Base-by-base conservation (phyloP, 495 filamentous ascomycete species). In the Penicillium mononematosum region DNA sequence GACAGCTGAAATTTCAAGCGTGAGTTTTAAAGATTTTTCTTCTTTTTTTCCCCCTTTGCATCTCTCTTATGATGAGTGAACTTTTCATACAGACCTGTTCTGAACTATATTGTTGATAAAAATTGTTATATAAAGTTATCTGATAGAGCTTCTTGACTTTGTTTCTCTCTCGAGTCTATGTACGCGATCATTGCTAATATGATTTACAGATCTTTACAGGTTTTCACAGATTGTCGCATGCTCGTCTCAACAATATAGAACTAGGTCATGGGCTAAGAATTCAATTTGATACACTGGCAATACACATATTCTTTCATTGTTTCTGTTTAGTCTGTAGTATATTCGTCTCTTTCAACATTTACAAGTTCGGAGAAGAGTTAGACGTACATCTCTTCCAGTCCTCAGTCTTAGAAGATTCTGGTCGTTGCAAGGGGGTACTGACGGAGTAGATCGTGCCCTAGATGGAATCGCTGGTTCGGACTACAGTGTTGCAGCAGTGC, bases 31-130 rank as follows among this genome's bases (percentile, higher is more conserved):
- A 14, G 20, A 10, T 38, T 39, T 19, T 24, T 50, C 22, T 44
- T 20, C 25, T 39, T 38, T 34, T 17, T 36, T 45, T 38, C 38
- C 22, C 22, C 4, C 22, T 24, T 24, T 36, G 44, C 45, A n/a
- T n/a, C 45, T 39, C 65, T 72, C 57, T 58, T 51, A 77, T 81
- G 78, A 81, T 80, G 79, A 82, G 71, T 68, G 76, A 55, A 66
- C 55, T 73, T 74, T 79, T 76, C 72, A 76, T 77, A 82, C 79
- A 82, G 76, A 81, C 77, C 78, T 82, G 78, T 81, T 82, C 79
- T 74, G 76, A 81, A 75, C 55, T 52, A 60, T 60, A 46, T 63
- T 80, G 77, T 71, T 71, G 77, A 80, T 66, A 63, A 61, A 65
- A 69, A 70, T 76, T 62, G 67, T 34, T 34, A 34, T 76, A 70